Evolutionary conservation across 257 asterid genomes (phyloP).

Genomic region (Cruciata laevipes): DNA sequence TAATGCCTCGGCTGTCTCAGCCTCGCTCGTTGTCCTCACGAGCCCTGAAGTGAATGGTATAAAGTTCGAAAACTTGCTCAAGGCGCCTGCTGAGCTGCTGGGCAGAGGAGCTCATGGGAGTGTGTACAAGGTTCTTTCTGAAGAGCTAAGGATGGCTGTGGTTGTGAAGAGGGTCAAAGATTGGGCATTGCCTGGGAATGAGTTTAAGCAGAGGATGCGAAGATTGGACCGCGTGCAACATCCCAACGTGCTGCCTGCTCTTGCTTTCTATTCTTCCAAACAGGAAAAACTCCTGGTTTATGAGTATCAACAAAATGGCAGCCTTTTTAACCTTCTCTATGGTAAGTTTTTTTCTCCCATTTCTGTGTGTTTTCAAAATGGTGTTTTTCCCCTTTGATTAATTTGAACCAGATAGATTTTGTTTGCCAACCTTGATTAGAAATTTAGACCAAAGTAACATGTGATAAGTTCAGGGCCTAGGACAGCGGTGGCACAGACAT

Average conservation of each 20-base stretch:
- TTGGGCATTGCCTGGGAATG: constrained; percentile 45
- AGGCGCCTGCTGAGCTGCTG: constrained; percentile 75
- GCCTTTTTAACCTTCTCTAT: constrained; percentile 52
- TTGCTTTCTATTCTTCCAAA: constrained; percentile 61
- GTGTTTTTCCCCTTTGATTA: neutral
- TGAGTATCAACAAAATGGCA: constrained; percentile 59
- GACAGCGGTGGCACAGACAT: constrained; percentile 19
- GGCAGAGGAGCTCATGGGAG: constrained; percentile 79
- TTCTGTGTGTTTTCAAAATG: neutral
- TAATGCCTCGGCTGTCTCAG: constrained; percentile 25
- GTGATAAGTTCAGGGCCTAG: constrained; percentile 28
- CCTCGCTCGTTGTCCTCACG: constrained; percentile 39
- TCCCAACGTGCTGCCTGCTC: constrained; percentile 45
- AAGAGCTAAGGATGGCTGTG: constrained; percentile 34
- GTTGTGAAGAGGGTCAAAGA: constrained; percentile 72
- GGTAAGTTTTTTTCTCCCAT: constrained; percentile 31
- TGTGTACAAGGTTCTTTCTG: constrained; percentile 53
- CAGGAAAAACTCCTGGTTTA: constrained; percentile 75
- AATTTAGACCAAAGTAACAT: neutral
- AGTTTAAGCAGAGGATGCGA: constrained; percentile 61
- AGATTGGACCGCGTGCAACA: constrained; percentile 52
- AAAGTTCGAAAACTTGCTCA: constrained; percentile 61
- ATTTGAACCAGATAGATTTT: neutral
- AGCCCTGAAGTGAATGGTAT: constrained; percentile 48
- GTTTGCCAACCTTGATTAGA: neutral